Evolutionary conservation across 2,329 filamentous ascomycete species (phyloP).

Genomic region (Aspergillus udagawae): DNA sequence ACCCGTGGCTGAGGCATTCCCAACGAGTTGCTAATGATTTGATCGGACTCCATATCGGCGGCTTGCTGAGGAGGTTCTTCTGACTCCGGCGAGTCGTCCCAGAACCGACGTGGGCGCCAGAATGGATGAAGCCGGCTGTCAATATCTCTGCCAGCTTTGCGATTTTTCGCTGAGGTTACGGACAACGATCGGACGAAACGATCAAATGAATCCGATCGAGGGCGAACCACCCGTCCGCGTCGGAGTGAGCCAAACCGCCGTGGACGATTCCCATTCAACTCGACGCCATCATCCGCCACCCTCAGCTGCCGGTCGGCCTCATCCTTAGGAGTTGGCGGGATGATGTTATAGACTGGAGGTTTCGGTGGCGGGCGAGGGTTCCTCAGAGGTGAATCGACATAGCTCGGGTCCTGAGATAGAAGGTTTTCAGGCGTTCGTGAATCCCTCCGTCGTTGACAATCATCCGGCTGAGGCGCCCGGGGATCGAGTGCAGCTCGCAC

Average conservation of each 20-base stretch:
- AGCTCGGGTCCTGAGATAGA: constrained; percentile 7
- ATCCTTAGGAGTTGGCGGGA: constrained; percentile 49
- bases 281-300: constrained; percentile 4
- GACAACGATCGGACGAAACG: constrained; percentile 37
- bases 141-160: constrained; percentile 40
- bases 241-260: constrained; percentile 36
- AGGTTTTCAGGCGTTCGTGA: constrained; percentile 26
- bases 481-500: constrained; percentile 27
- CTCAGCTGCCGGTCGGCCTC: constrained; percentile 42
- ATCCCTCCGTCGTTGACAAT: constrained; percentile 7
- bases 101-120: constrained; percentile 62
- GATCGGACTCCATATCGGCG: constrained; percentile 22
- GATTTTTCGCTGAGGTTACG: constrained; percentile 38
- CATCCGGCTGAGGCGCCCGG: constrained; percentile 22
- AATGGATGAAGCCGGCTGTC: constrained; percentile 55
- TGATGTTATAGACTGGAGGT: constrained; percentile 54
- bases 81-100: constrained; percentile 51
- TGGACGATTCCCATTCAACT: constrained; percentile 17
- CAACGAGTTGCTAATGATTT: constrained; percentile 53
- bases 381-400: constrained; percentile 54
- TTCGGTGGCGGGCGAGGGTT: constrained; percentile 56
- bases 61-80: constrained; percentile 30
- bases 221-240: constrained; percentile 34
- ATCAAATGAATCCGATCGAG: constrained; percentile 39
- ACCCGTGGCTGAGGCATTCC: constrained; percentile 50